Evolutionary conservation across 352 stramenopile genomes (phyloP), one percentile per base, ranked within the genome.

Genomic region (Phytophthora lateralis): DNA sequence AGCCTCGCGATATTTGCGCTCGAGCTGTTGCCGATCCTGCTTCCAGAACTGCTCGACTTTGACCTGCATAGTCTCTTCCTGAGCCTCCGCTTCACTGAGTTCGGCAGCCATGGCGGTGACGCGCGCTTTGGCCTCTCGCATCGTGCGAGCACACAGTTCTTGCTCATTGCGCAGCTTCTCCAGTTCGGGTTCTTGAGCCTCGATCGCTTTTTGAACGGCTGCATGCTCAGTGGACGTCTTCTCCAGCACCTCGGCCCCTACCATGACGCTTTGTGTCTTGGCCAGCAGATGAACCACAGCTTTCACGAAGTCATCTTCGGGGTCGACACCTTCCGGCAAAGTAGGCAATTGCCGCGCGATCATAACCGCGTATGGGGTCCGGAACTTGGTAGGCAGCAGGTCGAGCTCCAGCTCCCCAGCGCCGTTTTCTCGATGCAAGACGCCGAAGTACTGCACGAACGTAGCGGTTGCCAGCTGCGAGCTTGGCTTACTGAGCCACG

Each of bases 31-130:
- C 11, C 63, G 59, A 52, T 91, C 79, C 21, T 76, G 69, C 27
- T 89, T 90, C 85, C 85, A 93, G 54, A 93, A 94, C 9, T 57
- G 62, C 53, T 94, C 85, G 9, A 94, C 69, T 68, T 91, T 91
- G 48, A 90, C 49, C 66, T 94, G 85, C 75, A 89, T 89, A 12
- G 76, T 71, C 35, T 85, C 74, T 58, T 93, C 83, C 34, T 88
- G 83, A 3, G 68, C 41, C 4, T 70, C 67, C 47, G 75, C 80
- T n/a, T 71, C 59, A 17, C 72, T 73, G 9, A 91, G 26, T 14
- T 88, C 69, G 1, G 63, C 55, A 10, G 75, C 29, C 9, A 84
- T 49, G 11, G 75, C 67, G 7, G 41, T 6, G 0, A 86, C 68
- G 2, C 55, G 69, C 3, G 66, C 53, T 15, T 52, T 60, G 21